These are phyloP conservation scores for Apophysomyces trapeziformis DNA, from an alignment of 371 early-diverging fungal genomes.

Conservation along the genomic window DNA sequence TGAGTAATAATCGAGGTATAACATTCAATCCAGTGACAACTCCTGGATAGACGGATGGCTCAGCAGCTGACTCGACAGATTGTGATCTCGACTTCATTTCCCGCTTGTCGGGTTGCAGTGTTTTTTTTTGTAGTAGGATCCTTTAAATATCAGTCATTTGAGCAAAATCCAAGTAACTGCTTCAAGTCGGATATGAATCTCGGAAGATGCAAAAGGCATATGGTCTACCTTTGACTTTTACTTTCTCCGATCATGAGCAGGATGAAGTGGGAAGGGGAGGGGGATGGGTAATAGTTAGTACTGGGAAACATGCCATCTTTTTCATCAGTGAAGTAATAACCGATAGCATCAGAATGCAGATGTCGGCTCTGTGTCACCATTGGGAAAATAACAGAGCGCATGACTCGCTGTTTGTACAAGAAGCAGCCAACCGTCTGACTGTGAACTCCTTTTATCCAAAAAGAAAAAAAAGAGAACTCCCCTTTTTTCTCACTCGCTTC, in stretches of 20 bases:
- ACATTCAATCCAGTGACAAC: not conserved
- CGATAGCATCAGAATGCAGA: slow-evolving; percentile 6
- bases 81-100: slow-evolving; percentile 28
- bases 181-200: too few species aligned
- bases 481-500: slow-evolving; percentile 11
- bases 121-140: not conserved
- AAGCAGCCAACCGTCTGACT: slow-evolving; percentile 11
- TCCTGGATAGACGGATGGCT: slow-evolving; percentile 37
- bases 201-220: too few species aligned
- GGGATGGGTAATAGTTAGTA: not conserved
- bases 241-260: too few species aligned
- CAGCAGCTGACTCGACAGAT: slow-evolving; percentile 56
- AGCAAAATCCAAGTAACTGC: too few species aligned
- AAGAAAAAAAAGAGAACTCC: not conserved
- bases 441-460: slow-evolving; percentile 12
- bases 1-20: not conserved
- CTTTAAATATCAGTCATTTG: not conserved
- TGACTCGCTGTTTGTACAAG: slow-evolving; percentile 11
- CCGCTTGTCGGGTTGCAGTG: not conserved
- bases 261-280: not conserved
- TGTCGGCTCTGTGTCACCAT: slow-evolving; percentile 5
- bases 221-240: too few species aligned
- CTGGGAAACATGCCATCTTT: not conserved
- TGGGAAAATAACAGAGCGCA: slow-evolving; percentile 7
- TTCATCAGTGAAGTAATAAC: not conserved